These are phyloP conservation scores for Aspergillus spinulosporus DNA, from an alignment of 2,329 filamentous ascomycete genomes.

Conservation along the genomic window DNA sequence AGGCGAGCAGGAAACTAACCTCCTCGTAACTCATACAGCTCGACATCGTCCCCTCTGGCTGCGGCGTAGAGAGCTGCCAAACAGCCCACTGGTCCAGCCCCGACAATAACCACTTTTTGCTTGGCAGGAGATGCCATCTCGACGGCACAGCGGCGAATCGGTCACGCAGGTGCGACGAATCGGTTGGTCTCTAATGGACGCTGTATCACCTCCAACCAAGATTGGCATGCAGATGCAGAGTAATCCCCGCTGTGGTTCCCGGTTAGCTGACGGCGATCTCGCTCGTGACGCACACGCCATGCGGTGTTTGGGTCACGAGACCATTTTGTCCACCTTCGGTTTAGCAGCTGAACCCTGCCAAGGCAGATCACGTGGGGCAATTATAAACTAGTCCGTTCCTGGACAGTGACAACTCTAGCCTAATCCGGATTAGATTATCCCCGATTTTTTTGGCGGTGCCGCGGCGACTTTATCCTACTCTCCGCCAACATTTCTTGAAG, in stretches of 20 bases:
- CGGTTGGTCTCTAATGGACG: background rate
- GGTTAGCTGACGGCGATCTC: background rate
- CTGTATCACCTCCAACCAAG: background rate
- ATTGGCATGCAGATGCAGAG: background rate
- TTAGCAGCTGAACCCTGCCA: slow-evolving; percentile 1
- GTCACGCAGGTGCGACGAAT: background rate
- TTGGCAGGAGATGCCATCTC: slow-evolving; percentile 23
- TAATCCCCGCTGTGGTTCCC: slow-evolving; percentile 3
- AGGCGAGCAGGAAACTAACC: slow-evolving; percentile 58
- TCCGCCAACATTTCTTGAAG: background rate
- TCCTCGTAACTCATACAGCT: slow-evolving; percentile 88
- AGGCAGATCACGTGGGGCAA: background rate
- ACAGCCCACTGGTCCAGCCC: slow-evolving; percentile 89
- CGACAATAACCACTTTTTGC: slow-evolving; percentile 79
- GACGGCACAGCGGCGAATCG: background rate
- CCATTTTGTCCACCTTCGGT: background rate
- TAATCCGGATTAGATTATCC: background rate
- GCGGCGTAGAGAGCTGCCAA: slow-evolving; percentile 92
- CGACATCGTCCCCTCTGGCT: slow-evolving; percentile 80
- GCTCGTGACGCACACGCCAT: slow-evolving; percentile 3
- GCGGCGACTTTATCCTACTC: background rate
- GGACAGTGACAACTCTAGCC: slow-evolving; percentile 2
- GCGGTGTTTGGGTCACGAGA: background rate
- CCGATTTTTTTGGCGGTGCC: slow-evolving; percentile 6
- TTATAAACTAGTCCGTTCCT: slow-evolving; percentile 2